Evolutionary conservation across 768 basidiomycete genomes (phyloP).

Genomic region (Lactarius quietus): DNA sequence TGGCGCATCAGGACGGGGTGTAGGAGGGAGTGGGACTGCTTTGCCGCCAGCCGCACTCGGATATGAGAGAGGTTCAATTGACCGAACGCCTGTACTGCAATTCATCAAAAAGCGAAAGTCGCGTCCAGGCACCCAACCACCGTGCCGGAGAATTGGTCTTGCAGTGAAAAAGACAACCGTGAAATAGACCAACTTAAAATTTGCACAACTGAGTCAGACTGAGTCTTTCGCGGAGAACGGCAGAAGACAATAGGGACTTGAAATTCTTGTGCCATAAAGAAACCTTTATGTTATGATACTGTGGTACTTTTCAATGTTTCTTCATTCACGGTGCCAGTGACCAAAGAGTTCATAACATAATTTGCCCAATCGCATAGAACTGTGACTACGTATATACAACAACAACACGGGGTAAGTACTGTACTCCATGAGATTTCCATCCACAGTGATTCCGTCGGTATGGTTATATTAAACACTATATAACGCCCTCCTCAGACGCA

Average conservation of each 20-base stretch:
- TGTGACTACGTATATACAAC: constrained; percentile 2
- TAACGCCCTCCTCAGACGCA: neutral
- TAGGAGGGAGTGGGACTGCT: constrained; percentile 55
- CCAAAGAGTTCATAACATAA: too few species aligned
- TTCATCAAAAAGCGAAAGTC: constrained; percentile 8
- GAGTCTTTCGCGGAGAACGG: too few species aligned
- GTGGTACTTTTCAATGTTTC: too few species aligned
- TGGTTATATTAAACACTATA: neutral
- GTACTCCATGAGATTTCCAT: constrained; percentile 7
- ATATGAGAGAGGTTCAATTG: constrained; percentile 7
- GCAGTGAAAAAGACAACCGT: too few species aligned
- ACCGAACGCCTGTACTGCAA: constrained; percentile 3
- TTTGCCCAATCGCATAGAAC: constrained; percentile 4
- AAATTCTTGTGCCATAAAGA: too few species aligned
- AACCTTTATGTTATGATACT: too few species aligned
- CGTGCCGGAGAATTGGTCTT: neutral
- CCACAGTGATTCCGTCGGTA: constrained; percentile 18
- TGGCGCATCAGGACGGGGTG: constrained; percentile 62
- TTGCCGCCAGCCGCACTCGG: constrained; percentile 18
- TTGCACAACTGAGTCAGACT: too few species aligned
- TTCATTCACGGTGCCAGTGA: too few species aligned
- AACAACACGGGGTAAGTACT: constrained; percentile 8
- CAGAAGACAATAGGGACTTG: too few species aligned
- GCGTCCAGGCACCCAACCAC: constrained; percentile 8
- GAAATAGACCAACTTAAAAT: too few species aligned